Percentiles rank a stretch among this genome's conserved stretches.
Conservation (phyloP, 225 moss, liverwort and hornwort genomes). For the Physcomitrium patens region DNA sequence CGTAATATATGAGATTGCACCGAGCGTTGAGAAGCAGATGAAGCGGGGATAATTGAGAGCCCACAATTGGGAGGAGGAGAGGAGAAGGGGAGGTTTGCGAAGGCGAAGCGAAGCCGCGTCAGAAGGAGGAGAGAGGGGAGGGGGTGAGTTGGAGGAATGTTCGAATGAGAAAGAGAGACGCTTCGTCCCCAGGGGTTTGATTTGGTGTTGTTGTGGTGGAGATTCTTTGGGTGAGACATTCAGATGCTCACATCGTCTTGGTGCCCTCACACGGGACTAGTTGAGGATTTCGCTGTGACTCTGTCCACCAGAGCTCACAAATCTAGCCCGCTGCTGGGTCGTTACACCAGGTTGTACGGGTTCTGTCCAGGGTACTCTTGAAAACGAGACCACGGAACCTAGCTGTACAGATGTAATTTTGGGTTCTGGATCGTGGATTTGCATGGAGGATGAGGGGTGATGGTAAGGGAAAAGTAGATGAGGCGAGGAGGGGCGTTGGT, state of each 20-base stretch:
- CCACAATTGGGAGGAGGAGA: not conserved
- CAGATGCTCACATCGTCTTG: conserved; percentile 41
- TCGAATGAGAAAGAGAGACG: not conserved
- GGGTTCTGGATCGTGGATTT: not conserved
- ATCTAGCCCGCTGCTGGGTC: conserved; percentile 26
- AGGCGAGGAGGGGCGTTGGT: not conserved
- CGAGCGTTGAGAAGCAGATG: not conserved
- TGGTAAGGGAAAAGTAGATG: not conserved
- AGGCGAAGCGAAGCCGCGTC: too few relatives aligned
- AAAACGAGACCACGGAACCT: not conserved
- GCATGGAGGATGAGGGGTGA: not conserved
- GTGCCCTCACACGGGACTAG: conserved; percentile 25
- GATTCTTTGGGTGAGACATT: not conserved
- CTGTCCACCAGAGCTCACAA: not conserved
- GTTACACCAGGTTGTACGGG: conserved; percentile 32
- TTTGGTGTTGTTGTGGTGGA: not conserved
- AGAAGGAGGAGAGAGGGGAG: too few relatives aligned
- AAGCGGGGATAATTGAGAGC: not conserved
- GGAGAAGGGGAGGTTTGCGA: too few relatives aligned
- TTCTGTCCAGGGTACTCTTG: conserved; percentile 48
- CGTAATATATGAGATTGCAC: not conserved
- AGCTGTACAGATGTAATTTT: not conserved
- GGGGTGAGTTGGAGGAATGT: not conserved
- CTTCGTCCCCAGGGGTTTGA: not conserved
- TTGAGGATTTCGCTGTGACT: not conserved